Evolutionary conservation across 2,329 filamentous ascomycete species (phyloP), one percentile per base, ranked within the genome.

Genomic region (Hymenoscyphus fraxineus): DNA sequence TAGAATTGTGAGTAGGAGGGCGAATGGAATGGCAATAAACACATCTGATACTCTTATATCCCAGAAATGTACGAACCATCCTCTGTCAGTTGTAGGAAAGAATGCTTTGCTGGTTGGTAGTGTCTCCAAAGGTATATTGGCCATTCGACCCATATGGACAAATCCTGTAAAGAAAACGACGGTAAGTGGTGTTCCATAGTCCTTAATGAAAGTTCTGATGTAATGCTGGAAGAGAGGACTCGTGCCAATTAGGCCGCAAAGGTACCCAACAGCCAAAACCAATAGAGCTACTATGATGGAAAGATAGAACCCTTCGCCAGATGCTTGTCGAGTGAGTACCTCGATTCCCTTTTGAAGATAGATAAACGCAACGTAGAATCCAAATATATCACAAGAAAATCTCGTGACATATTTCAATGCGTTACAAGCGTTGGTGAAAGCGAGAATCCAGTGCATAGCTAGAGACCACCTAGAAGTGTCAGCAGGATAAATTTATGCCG

Each of bases 381-480:
- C 93, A 70, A 97, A 96, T 72, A 94, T 95, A 76, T 97, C 93
- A 78, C 93, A 96, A 31, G 92, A 92, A 75, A 97, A 97, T 15
- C 92, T 85, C 0, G 93, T 97, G 27, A 97, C 92, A 76, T 93
- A 96, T 73, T 87, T 88, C n/a, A 97, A 81, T 72, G 84, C 90
- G 77, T 96, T 95, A 80, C 93, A 96, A 1, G 91, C 88, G 75
- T 97, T 97, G 12, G 90, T 91, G 63, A 92, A 81, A 59, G 92
- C 92, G 22, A 96, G 83, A 54, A 92, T 80, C 89, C 90, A 93
- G 78, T 96, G 92, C 78, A 96, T 88, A 31, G 93, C 80, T 22
- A 96, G 79, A 0, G 92, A 89, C 92, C 92, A 97, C 64, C 87
- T 90, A 63, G 10, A 6, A 55, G 60, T 6, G 35, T 74, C 61